Conservation (phyloP, 495 filamentous ascomycete species). For the Oleoguttula mirabilis region DNA sequence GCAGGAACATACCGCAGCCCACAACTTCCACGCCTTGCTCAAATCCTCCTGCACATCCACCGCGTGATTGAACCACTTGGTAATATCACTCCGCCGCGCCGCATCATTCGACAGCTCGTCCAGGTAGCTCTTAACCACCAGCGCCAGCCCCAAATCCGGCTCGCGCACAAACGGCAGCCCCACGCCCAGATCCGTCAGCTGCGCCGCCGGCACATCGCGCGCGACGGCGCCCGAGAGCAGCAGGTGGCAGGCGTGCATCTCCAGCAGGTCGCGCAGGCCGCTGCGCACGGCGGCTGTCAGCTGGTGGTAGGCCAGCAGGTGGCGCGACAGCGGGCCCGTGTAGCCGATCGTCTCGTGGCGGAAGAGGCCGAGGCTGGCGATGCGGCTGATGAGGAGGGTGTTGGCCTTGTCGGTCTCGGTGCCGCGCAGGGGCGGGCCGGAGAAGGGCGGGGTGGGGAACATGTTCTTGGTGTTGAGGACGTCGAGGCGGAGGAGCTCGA, state of each 20-base stretch:
- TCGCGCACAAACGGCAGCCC: slow-evolving; percentile 80
- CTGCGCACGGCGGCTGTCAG: slow-evolving; percentile 67
- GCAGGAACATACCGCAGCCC: slow-evolving; percentile 53
- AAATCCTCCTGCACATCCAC: slow-evolving; percentile 66
- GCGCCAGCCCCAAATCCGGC: slow-evolving; percentile 70
- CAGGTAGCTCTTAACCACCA: slow-evolving; percentile 84
- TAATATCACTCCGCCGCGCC: slow-evolving; percentile 51
- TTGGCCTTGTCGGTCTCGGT: slow-evolving; percentile 28
- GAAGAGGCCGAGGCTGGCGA: slow-evolving; percentile 69
- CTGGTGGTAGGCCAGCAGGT: slow-evolving; percentile 76
- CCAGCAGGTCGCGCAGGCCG: slow-evolving; percentile 66
- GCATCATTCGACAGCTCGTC: slow-evolving; percentile 65
- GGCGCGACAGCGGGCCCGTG: slow-evolving; percentile 84
- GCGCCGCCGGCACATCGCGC: slow-evolving; percentile 40
- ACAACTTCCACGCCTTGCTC: slow-evolving; percentile 67
- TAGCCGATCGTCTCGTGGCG: slow-evolving; percentile 79
- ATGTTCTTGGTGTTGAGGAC: slow-evolving; percentile 54
- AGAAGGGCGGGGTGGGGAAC: slow-evolving; percentile 39
- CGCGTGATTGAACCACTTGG: slow-evolving; percentile 62
- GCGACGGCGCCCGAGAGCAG: slow-evolving; percentile 66
- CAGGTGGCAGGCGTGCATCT: slow-evolving; percentile 58
- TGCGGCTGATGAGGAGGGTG: slow-evolving; percentile 69
- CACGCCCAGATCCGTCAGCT: slow-evolving; percentile 53
- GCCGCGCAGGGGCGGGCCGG: slow-evolving; percentile 36
- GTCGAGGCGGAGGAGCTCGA: slow-evolving; percentile 67